Evolutionary conservation across 148 eudicot species (phyloP).

Genomic region (Heliosperma pusillum): DNA sequence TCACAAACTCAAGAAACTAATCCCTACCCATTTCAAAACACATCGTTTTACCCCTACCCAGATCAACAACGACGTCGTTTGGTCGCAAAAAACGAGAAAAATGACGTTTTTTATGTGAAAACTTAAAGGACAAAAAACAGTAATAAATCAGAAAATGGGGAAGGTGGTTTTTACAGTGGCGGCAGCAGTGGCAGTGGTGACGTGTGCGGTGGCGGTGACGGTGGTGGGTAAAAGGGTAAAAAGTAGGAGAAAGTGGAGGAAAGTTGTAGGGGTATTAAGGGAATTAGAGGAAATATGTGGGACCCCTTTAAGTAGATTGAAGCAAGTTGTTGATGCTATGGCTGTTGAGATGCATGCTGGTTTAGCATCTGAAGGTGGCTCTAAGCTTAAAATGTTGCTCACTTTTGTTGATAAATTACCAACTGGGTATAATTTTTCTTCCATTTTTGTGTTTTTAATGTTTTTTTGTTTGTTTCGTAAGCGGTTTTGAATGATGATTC

Average conservation of each 20-base stretch:
- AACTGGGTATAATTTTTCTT: slow-evolving; percentile 47
- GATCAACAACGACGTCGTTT: slow-evolving; percentile 21
- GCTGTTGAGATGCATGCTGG: slow-evolving; percentile 99
- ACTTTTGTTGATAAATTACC: slow-evolving; percentile 76
- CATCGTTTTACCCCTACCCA: slow-evolving; percentile 13
- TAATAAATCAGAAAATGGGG: slow-evolving; percentile 41
- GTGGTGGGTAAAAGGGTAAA: slow-evolving; percentile 63
- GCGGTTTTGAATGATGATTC: background rate
- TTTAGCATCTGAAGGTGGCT: slow-evolving; percentile 90
- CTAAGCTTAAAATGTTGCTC: slow-evolving; percentile 93
- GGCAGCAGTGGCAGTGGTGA: slow-evolving; percentile 61
- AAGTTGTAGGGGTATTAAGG: slow-evolving; percentile 47
- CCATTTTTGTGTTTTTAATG: background rate
- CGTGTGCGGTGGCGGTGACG: slow-evolving; percentile 62
- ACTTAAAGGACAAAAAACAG: background rate
- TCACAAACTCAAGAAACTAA: background rate
- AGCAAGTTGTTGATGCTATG: slow-evolving; percentile 92
- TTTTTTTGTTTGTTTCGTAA: background rate
- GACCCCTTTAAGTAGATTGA: slow-evolving; percentile 57
- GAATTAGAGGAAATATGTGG: slow-evolving; percentile 62
- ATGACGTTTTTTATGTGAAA: background rate
- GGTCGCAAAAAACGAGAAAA: slow-evolving; percentile 8
- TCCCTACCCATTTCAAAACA: slow-evolving; percentile 16
- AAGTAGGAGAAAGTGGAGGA: slow-evolving; percentile 62
- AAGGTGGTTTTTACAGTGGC: slow-evolving; percentile 53